Evolutionary conservation across 1,284 basidiomycete genomes (phyloP).

Genomic region (Exobasidium cylindrosporum): DNA sequence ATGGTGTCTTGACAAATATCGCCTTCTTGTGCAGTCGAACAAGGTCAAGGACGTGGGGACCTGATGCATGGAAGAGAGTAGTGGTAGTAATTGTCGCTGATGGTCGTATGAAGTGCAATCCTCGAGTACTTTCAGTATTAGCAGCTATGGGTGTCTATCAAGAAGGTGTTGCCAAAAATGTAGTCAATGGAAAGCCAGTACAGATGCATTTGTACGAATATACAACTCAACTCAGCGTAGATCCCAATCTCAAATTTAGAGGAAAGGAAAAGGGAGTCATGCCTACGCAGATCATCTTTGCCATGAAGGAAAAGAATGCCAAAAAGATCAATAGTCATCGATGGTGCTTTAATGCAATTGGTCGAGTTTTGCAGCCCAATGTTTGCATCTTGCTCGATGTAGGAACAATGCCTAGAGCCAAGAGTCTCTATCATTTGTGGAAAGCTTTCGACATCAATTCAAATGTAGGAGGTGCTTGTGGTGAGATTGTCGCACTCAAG

Average conservation of each 20-base stretch:
- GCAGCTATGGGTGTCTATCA: slow-evolving; percentile 82
- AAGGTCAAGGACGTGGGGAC: slow-evolving; percentile 86
- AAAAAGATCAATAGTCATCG: slow-evolving; percentile 63
- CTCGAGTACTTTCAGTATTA: slow-evolving; percentile 25
- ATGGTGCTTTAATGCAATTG: slow-evolving; percentile 58
- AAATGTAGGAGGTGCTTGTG: slow-evolving; percentile 91
- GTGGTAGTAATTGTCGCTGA: slow-evolving; percentile 20
- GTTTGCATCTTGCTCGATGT: slow-evolving; percentile 93
- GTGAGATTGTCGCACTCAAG: slow-evolving; percentile 91
- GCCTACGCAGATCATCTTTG: slow-evolving; percentile 89
- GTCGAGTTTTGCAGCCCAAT: slow-evolving; percentile 63
- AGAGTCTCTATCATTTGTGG: slow-evolving; percentile 85
- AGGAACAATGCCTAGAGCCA: slow-evolving; percentile 72
- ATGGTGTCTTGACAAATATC: slow-evolving; percentile 54
- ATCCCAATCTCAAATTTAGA: slow-evolving; percentile 75
- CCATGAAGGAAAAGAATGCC: slow-evolving; percentile 86
- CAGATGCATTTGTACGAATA: slow-evolving; percentile 86
- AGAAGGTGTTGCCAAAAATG: slow-evolving; percentile 86
- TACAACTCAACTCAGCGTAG: slow-evolving; percentile 68
- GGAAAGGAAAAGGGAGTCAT: slow-evolving; percentile 68
- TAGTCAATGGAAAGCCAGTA: slow-evolving; percentile 79
- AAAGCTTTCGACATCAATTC: slow-evolving; percentile 95
- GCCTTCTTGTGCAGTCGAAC: slow-evolving; percentile 73
- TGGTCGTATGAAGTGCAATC: slow-evolving; percentile 20
- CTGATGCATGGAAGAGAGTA: slow-evolving; percentile 89